phyloP scores from a whole-genome alignment of 2,329 filamentous ascomycete species.

The Nectriaceae sp. region DNA sequence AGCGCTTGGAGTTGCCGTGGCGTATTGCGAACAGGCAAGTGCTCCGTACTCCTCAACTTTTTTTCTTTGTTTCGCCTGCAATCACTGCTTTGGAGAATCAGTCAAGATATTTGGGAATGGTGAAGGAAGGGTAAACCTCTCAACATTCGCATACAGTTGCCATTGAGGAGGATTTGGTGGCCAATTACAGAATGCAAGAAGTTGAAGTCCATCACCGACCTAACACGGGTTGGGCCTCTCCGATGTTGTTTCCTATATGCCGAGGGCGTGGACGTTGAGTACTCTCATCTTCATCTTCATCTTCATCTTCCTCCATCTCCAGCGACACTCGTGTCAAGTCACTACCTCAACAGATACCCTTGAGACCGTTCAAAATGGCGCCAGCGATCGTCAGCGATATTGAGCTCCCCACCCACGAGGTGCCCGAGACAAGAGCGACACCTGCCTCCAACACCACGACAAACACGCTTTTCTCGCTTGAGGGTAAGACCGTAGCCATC shows the following conservation, averaged over 20 bases:
- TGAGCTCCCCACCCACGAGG: slow-evolving; percentile 27
- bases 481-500: slow-evolving; percentile 46
- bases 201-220: too few relatives aligned
- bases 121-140: too few relatives aligned
- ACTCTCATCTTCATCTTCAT: too few relatives aligned
- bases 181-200: neutral
- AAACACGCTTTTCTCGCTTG: slow-evolving; percentile 45
- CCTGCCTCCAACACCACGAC: slow-evolving; percentile 30
- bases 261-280: too few relatives aligned
- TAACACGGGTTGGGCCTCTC: too few relatives aligned
- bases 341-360: too few relatives aligned
- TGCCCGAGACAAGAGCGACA: slow-evolving; percentile 34
- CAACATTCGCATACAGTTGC: slow-evolving; percentile 19
- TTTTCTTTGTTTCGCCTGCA: slow-evolving; percentile 18
- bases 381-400: slow-evolving; percentile 32
- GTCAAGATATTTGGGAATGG: too few relatives aligned
- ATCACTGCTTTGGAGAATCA: slow-evolving; percentile 5
- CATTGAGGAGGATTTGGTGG: neutral
- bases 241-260: too few relatives aligned
- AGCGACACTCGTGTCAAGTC: too few relatives aligned
- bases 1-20: slow-evolving; percentile 18
- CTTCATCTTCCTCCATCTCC: too few relatives aligned
- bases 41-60: too few relatives aligned
- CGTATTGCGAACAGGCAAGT: neutral
- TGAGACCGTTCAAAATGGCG: slow-evolving; percentile 22